Evolutionary conservation across 2,329 filamentous ascomycete species (phyloP), one percentile per base, ranked within the genome.

Genomic region (Phoma sp.): DNA sequence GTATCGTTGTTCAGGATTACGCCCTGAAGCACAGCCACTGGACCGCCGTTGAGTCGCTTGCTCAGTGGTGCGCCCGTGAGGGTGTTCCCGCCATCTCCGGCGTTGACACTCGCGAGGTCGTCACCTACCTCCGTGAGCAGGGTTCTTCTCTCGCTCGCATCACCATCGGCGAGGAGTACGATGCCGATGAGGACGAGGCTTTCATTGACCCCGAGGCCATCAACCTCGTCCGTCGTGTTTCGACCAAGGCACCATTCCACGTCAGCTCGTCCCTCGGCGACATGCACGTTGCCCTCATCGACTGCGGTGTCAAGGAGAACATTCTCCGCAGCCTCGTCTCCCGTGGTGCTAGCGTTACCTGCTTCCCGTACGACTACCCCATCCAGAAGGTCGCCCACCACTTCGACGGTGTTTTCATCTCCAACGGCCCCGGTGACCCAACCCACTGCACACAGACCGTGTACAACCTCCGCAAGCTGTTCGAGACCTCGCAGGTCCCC

Each of bases 241-340:
- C 91, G 83, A 99, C 95, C 78, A 99, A 99, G 83, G 91, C 93
- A 61, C 95, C 95, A 34, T 99, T 98, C 82, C 92, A 98, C 69
- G 90, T 98, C 62, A 89, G 91, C 75, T 92, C 93, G 45, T 85
- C 87, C 26, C 85, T 89, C 64, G 92, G 93, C 60, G 87, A 89
- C 70, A 88, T 91, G 75, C 95, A 99, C 80, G 87, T 99, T 66
- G 95, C 93, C 54, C 84, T 99, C 65, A 89, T 99, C 74, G 95
- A 99, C 80, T 99, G 95, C 72, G 95, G 95, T 82, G 95, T 98
- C 66, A 99, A 99, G 86, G 95, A 99, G 85, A 99, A 99, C 82
- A 99, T 99, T 69, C 87, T 99, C 56, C 92, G 95, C 72, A 96
- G 91, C 76, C 83, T 99, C 56, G 93, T 98, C 72, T 88, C 85